Evolutionary conservation across 306 rosid species (phyloP).

Genomic region (Prinsepia uniflora): DNA sequence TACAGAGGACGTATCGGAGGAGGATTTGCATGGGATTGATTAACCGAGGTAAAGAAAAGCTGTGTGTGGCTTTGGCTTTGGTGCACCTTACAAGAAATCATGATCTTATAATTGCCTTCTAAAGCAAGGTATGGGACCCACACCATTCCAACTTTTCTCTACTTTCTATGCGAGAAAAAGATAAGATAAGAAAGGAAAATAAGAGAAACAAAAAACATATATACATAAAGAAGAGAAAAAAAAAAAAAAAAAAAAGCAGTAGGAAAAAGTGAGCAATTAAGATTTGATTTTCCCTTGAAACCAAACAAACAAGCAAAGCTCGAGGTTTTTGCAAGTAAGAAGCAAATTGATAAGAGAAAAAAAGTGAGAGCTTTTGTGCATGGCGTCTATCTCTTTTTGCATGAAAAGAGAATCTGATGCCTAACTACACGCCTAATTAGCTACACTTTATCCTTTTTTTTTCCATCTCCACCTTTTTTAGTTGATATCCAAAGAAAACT

Average conservation of each 20-base stretch:
- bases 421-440: slow-evolving; percentile 38
- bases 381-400: slow-evolving; percentile 24
- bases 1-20: slow-evolving; percentile 37
- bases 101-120: slow-evolving; percentile 46
- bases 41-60: neutral
- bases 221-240: neutral
- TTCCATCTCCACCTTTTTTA: slow-evolving; percentile 11
- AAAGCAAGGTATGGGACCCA: slow-evolving; percentile 21
- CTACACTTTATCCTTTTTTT: slow-evolving; percentile 21
- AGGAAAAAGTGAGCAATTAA: slow-evolving; percentile 41
- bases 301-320: slow-evolving; percentile 36
- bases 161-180: slow-evolving; percentile 51
- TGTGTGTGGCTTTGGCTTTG: slow-evolving; percentile 26
- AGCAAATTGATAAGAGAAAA: slow-evolving; percentile 22
- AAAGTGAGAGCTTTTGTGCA: slow-evolving; percentile 28
- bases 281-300: slow-evolving; percentile 51
- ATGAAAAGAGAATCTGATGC: slow-evolving; percentile 50
- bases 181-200: slow-evolving; percentile 7
- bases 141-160: slow-evolving; percentile 41
- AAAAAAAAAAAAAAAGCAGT: neutral
- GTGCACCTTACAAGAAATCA: slow-evolving; percentile 79
- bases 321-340: slow-evolving; percentile 40
- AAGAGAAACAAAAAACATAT: slow-evolving; percentile 22
- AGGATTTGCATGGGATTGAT: slow-evolving; percentile 63
- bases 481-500: slow-evolving; percentile 17